Base-by-base conservation (phyloP, 2,329 filamentous ascomycete genomes). In the Sodiomyces alkalinus region DNA sequence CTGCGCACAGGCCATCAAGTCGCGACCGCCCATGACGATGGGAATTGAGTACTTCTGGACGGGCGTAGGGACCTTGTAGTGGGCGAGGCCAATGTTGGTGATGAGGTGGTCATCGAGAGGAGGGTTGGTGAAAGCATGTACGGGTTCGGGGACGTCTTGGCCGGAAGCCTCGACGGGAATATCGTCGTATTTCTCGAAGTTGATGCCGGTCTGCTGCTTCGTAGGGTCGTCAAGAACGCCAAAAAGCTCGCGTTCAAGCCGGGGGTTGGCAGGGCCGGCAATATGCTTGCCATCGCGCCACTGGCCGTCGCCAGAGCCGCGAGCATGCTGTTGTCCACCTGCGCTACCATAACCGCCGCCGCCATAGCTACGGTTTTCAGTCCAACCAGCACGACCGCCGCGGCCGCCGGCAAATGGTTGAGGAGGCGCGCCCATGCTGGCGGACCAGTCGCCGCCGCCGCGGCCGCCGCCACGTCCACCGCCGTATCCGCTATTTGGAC, bases 131-230 rank as follows among this genome's bases (percentile, higher is more conserved):
- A 98, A 98, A 36, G 74, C 68, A 41, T 76, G 76, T 41, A 94
- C 82, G 22, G 87, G 80, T 49, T 96, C 90, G 25, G 90, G 90
- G 29, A 96, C 85, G 49, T 92, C 74, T 30, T 83, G 77, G 35
- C 90, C 90, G 35, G 87, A 94, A 39, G 90, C 90, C 61, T 96
- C 90, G 40, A 98, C 90, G 31, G 90, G 90, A 41, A 98, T 98
- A 56, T 98, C 90, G 51, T 98, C 90, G 60, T 98, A 98, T 68
- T 98, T 98, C 64, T 93, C 79, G 53, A 98, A 98, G 72, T 98
- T 98, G 79, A 98, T 96, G 58, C 90, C 90, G 19, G 85, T 94
- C 48, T 92, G 81, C 56, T 93, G 81, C 69, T 94, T 96, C 41
- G 79, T 74, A 38, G 87, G 83, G 49, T 96, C 90, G 55, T 96